Conservation (phyloP, 805 yeast genomes). For the Suhomyces faveliae region DNA sequence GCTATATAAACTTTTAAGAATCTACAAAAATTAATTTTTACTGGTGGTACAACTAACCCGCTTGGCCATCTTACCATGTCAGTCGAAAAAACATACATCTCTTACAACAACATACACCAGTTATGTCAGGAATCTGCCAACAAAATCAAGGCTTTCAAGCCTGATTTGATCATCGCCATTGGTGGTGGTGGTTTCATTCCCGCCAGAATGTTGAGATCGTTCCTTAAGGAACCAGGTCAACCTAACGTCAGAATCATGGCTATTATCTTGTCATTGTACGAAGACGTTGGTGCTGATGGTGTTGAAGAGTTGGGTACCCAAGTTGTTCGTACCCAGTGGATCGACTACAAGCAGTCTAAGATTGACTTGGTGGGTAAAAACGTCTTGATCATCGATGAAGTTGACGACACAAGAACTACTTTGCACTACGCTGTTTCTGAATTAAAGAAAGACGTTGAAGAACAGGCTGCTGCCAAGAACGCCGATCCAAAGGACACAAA, state of each 20-base stretch:
- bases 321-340: slow-evolving; percentile 81
- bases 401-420: slow-evolving; percentile 84
- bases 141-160: slow-evolving; percentile 67
- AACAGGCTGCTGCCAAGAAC: slow-evolving; percentile 54
- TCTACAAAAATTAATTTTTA: not conserved
- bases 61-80: slow-evolving; percentile 12
- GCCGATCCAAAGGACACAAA: slow-evolving; percentile 52
- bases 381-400: slow-evolving; percentile 76
- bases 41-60: not conserved
- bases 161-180: slow-evolving; percentile 90
- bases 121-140: slow-evolving; percentile 61
- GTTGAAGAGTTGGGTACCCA: slow-evolving; percentile 57
- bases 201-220: slow-evolving; percentile 92
- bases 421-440: slow-evolving; percentile 76
- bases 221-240: slow-evolving; percentile 80
- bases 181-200: slow-evolving; percentile 99
- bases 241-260: slow-evolving; percentile 95
- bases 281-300: slow-evolving; percentile 50
- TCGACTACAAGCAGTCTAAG: slow-evolving; percentile 67
- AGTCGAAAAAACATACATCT: slow-evolving; percentile 61
- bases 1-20: not conserved
- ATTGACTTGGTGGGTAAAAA: slow-evolving; percentile 64
- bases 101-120: slow-evolving; percentile 80
- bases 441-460: slow-evolving; percentile 65
- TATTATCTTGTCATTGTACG: slow-evolving; percentile 87